Evolutionary conservation across 2,329 filamentous ascomycete genomes (phyloP), one percentile per base, ranked within the genome.

Genomic region (Colletotrichum sojae): DNA sequence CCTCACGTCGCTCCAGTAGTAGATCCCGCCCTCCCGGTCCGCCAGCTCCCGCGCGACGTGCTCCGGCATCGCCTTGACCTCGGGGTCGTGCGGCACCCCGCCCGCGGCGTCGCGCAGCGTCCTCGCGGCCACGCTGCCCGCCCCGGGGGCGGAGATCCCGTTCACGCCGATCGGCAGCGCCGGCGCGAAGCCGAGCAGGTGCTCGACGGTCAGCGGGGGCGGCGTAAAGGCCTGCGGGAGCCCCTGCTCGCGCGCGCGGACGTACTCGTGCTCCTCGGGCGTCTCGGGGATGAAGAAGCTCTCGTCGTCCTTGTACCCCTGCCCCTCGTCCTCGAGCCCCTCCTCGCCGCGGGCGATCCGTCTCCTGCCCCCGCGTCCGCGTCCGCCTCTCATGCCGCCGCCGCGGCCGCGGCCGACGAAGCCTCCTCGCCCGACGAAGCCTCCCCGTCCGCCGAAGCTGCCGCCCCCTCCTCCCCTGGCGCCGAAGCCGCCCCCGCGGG

Each of bases 1-100:
- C 40, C 66, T 71, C 63, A 74, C 73, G 49, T 73, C 65, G 71
- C 13, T 80, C 9, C 67, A 67, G 20, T 68, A 70, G 39, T 54
- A 52, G 4, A 52, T n/a, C 5, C 64, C 64, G 10, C 52, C 8
- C 25, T 31, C 45, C 25, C 25, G 22, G 51, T 51, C 62, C 62
- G 77, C 73, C 40, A 78, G 73, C 61, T 80, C 77, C 51, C 74
- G 74, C 12, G 77, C 80, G 62, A 76, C 75, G 71, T 75, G 73
- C 15, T 73, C 71, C n/a, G 76, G 67, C 66, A 77, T 9, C 10
- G 6, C 8, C 60, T 52, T 18, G 4, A 5, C 8, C 9, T 36
- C 40, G 25, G 63, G 56, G 27, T 9, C 18, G 52, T 27, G 45
- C 15, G 10, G 40, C 48, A 31, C 43, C 15, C 25, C 15, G 27